These are phyloP conservation scores for Quercus dentata DNA, from an alignment of 306 rosid genomes.

Conservation along the genomic window DNA sequence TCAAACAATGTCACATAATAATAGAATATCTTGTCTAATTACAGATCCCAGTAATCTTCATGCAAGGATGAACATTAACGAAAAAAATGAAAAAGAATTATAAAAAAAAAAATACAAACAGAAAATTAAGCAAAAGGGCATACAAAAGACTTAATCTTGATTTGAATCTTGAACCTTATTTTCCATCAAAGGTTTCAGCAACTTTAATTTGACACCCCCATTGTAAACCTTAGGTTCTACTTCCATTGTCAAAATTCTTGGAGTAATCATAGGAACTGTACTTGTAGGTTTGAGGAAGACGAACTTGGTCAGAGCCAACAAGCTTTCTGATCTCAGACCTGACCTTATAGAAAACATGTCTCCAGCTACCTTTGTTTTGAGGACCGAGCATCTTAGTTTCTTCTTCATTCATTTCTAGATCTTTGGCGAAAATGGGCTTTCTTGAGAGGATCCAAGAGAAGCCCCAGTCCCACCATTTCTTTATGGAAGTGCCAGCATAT, in stretches of 20 bases:
- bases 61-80: neutral
- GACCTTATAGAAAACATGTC: constrained; percentile 63
- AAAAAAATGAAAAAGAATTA: neutral
- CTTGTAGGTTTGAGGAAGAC: constrained; percentile 76
- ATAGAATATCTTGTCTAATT: constrained; percentile 7
- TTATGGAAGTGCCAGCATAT: constrained; percentile 54
- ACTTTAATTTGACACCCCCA: neutral
- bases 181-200: neutral
- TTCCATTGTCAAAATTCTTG: constrained; percentile 30
- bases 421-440: constrained; percentile 64
- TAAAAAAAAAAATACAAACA: neutral
- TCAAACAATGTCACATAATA: neutral
- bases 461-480: constrained; percentile 77
- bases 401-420: constrained; percentile 85
- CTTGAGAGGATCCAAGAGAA: constrained; percentile 76
- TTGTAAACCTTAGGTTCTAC: constrained; percentile 3
- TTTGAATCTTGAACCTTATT: constrained; percentile 17
- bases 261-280: constrained; percentile 35
- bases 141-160: neutral
- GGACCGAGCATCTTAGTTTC: constrained; percentile 67
- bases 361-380: constrained; percentile 58
- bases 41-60: neutral
- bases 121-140: neutral
- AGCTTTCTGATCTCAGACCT: constrained; percentile 65
- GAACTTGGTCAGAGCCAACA: constrained; percentile 36